These are phyloP conservation scores for Chrysosporium keratinophilum DNA, from an alignment of 2,329 filamentous ascomycete species.

Conservation along the genomic window DNA sequence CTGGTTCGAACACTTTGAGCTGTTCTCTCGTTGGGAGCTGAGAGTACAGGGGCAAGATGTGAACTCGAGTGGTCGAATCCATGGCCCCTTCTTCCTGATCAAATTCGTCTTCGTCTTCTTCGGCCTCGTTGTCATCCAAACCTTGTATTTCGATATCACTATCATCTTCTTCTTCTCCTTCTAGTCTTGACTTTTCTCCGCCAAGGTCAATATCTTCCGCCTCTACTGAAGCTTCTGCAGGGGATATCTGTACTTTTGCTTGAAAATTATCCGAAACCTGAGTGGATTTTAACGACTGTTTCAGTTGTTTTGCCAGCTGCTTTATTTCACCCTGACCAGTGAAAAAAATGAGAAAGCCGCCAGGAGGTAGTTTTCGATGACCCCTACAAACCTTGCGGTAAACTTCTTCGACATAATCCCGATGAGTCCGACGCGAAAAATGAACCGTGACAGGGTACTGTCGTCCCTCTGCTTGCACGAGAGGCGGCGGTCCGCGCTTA, in stretches of 20 bases:
- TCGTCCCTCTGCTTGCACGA: slow-evolving; percentile 81
- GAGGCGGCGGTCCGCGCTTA: slow-evolving; percentile 58
- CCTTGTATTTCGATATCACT: slow-evolving; percentile 53
- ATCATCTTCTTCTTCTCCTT: slow-evolving; percentile 46
- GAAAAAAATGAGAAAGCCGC: slow-evolving; percentile 85
- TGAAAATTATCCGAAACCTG: slow-evolving; percentile 43
- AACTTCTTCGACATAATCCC: slow-evolving; percentile 83
- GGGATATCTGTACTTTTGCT: slow-evolving; percentile 63
- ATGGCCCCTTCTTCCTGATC: slow-evolving; percentile 54
- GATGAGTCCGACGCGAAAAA: slow-evolving; percentile 69
- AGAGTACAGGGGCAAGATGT: slow-evolving; percentile 89
- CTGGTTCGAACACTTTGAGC: slow-evolving; percentile 74
- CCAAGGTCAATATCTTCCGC: slow-evolving; percentile 81
- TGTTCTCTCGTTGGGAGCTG: slow-evolving; percentile 84
- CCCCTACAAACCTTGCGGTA: slow-evolving; percentile 79
- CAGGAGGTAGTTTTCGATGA: slow-evolving; percentile 79
- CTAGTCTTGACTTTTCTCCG: slow-evolving; percentile 36
- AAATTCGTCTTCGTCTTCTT: slow-evolving; percentile 56
- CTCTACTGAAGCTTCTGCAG: slow-evolving; percentile 68
- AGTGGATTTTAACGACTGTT: slow-evolving; percentile 53
- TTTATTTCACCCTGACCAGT: slow-evolving; percentile 90
- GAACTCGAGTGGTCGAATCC: slow-evolving; percentile 57
- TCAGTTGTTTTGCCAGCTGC: slow-evolving; percentile 68
- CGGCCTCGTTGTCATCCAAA: slow-evolving; percentile 42
- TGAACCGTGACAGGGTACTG: slow-evolving; percentile 86